Base-by-base conservation (phyloP, 2,329 filamentous ascomycete genomes). In the Colletotrichum musicola region DNA sequence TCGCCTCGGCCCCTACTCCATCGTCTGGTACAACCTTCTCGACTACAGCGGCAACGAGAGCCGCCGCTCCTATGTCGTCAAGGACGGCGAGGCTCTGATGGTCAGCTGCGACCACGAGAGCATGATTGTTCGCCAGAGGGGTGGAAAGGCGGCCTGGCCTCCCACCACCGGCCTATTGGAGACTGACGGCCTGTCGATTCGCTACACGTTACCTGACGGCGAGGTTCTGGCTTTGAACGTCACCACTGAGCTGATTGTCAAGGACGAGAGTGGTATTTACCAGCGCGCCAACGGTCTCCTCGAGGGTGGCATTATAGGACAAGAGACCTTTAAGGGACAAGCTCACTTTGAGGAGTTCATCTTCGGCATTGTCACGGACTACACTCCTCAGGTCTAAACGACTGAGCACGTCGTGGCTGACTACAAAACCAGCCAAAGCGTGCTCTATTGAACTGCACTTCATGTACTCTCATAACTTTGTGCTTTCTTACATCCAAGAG, bases 11-110 rank as follows among this genome's bases (percentile, higher is more conserved):
- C 72, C 75, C 0, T 84, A 83, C 75, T 79, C 80, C 2, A 69
- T 84, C 25, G 80, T 85, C 22, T 85, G 82, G 82, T 81, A 83
- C 68, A 77, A 80, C 62, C 74, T 75, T 2, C 62, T 80, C 18
- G 69, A 72, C 13, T 46, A 64, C n/a, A 35, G 12, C 30, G 30
- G 30, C 30, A 35, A 35, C 30, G 30, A 35, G 9, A 35, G 30
- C 30, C 30, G 30, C 30, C 30, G 7, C 30, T 35, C 30, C 18
- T 82, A 79, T 57, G 73, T 80, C 3, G 73, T 78, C 1, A 71
- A 72, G 25, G 68, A 80, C 62, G 75, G 75, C 2, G 47, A 73
- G 18, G 66, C 77, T 12, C 50, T 80, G 0, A 46, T 72, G 4
- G 72, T 76, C 0, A 70, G 72, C 10, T 81, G 80, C 22, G 74